phyloP scores from a whole-genome alignment of 1,284 basidiomycete genomes.

The Rhodotorula mucilaginosa region DNA sequence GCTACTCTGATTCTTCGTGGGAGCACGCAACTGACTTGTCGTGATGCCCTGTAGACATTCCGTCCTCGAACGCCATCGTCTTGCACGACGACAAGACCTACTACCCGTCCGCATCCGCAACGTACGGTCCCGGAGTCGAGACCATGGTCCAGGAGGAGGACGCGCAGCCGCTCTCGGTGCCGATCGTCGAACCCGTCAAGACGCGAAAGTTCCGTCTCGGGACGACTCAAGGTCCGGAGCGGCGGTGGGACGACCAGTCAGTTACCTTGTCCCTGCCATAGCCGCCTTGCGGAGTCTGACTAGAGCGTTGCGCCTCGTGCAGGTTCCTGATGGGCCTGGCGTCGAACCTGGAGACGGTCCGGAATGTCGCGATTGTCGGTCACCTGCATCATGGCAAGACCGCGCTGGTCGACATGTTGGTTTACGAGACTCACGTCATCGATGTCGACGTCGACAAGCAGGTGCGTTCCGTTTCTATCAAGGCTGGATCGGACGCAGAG shows the following conservation, averaged over 20 bases:
- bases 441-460: conserved; percentile 85
- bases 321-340: conserved; percentile 92
- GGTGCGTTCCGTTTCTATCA: conserved; percentile 52
- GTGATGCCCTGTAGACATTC: conserved; percentile 20
- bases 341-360: conserved; percentile 87
- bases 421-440: conserved; percentile 93
- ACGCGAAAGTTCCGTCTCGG: conserved; percentile 79
- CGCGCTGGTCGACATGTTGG: conserved; percentile 90
- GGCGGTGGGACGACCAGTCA: conserved; percentile 87
- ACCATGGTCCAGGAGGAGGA: conserved; percentile 98
- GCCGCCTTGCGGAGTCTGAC: neutral
- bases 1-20: too few relatives aligned
- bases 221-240: conserved; percentile 74
- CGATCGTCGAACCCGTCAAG: conserved; percentile 93
- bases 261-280: conserved; percentile 45
- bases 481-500: neutral
- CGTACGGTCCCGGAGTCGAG: conserved; percentile 92
- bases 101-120: conserved; percentile 86
- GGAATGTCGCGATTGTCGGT: conserved; percentile 91
- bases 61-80: conserved; percentile 37
- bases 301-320: conserved; percentile 7
- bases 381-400: conserved; percentile 99
- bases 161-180: conserved; percentile 88
- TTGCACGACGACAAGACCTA: conserved; percentile 96
- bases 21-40: too few relatives aligned